phyloP scores from a whole-genome alignment of 2,329 filamentous ascomycete genomes.

The Colletotrichum salicis region DNA sequence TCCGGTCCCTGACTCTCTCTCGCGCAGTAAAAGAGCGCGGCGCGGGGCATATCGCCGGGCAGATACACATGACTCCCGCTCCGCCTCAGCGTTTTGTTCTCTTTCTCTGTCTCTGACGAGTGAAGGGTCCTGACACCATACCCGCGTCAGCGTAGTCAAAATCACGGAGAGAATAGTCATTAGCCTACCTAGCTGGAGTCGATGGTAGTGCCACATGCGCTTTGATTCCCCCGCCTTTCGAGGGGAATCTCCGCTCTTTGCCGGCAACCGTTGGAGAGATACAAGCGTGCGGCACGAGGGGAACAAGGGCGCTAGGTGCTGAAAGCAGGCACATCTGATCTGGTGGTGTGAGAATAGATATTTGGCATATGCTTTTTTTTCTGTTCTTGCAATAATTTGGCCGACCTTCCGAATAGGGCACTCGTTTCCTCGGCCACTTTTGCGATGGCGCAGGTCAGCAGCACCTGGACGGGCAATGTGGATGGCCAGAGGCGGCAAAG shows the following conservation, averaged over 20 bases:
- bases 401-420: slow-evolving; percentile 1
- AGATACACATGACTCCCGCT: slow-evolving; percentile 21
- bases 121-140: slow-evolving; percentile 11
- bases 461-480: background rate
- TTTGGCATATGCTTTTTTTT: slow-evolving; percentile 7
- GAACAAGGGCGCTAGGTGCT: background rate
- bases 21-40: background rate
- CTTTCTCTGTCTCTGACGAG: background rate
- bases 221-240: background rate
- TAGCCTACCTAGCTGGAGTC: background rate
- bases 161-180: background rate
- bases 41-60: background rate
- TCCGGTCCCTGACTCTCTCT: slow-evolving; percentile 27
- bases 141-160: slow-evolving; percentile 4
- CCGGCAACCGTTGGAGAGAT: slow-evolving; percentile 19
- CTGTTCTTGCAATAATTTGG: background rate
- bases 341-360: slow-evolving; percentile 8
- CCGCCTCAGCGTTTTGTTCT: background rate
- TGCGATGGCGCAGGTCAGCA: slow-evolving; percentile 28
- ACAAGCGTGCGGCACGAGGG: slow-evolving; percentile 14
- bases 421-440: slow-evolving; percentile 5
- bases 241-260: background rate
- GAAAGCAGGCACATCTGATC: slow-evolving; percentile 31
- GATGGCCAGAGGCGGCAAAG: slow-evolving; percentile 3
- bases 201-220: background rate